Evolutionary conservation across 192 early-diverging fungal genomes (phyloP), one percentile per base, ranked within the genome.

Genomic region (Backusella circina): DNA sequence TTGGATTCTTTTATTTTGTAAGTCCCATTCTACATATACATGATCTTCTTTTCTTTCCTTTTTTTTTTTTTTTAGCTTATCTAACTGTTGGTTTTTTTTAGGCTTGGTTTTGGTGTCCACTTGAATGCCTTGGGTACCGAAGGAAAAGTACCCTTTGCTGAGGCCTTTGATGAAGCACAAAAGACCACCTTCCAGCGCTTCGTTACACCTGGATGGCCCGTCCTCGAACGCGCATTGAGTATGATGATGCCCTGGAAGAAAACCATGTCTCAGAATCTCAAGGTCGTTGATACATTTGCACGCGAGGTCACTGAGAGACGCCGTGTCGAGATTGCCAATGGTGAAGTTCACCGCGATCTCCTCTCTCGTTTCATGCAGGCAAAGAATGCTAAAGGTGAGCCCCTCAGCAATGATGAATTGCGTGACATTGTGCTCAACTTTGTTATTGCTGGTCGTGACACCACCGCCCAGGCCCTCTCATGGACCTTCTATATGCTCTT

Each of bases 1-100:
- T 72, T 87, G 12, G 86, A 87, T 67, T 85, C 84, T 0, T 87
- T 87, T 77, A 83, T 84, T 35, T 74, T 80, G 81, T 84, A 77
- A 65, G 83, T 75, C 21, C 39, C 3, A 37, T 38, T 65, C 7
- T 23, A 28, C 31, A 31, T 41, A 41, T 35, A 35, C 21, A 16
- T 37, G n/a, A 3, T 9, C 21, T 33, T 13, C 0, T 3, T 41
- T 4, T 13, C 15, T 38, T 68, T 36, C 8, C 21, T 68, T 36
- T 68, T n/a, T 2, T 35, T 67, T 18, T 67, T 23, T 21, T 37
- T 16, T 33, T 33, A 13, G 12, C 15, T 66, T 10, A 32, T 23
- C 15, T 68, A 23, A 37, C 38, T 35, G 5, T 35, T 35, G n/a
- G 2, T 35, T 5, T 35, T 35, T 51, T 32, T 10, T 33, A 79